Evolutionary conservation across 2,329 filamentous ascomycete genomes (phyloP).

Genomic region (Sporothrix variecibatus): DNA sequence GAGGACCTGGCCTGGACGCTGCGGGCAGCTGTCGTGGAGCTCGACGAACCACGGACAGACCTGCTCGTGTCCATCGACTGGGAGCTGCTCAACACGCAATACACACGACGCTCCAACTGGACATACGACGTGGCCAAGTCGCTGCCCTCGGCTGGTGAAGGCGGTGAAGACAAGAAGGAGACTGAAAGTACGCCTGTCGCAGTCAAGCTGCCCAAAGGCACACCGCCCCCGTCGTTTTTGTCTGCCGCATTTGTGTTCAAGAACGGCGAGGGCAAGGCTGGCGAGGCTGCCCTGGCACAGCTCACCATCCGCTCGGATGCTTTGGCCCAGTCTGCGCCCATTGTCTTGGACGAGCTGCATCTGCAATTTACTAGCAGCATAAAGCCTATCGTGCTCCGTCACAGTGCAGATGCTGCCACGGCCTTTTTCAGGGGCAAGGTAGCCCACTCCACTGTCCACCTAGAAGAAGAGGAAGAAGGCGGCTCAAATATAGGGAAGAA

Average conservation of each 20-base stretch:
- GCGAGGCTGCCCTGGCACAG: conserved; percentile 60
- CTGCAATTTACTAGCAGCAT: conserved; percentile 61
- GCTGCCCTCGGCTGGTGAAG: conserved; percentile 48
- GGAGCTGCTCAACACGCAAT: conserved; percentile 63
- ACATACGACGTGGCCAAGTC: conserved; percentile 62
- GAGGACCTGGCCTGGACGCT: conserved; percentile 65
- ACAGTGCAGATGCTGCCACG: conserved; percentile 33
- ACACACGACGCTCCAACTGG: conserved; percentile 58
- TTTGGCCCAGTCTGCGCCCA: conserved; percentile 51
- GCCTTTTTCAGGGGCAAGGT: neutral
- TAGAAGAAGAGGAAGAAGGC: conserved; percentile 30
- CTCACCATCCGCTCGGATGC: conserved; percentile 60
- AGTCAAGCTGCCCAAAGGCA: conserved; percentile 46
- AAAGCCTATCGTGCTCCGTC: conserved; percentile 55
- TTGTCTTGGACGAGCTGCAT: conserved; percentile 54
- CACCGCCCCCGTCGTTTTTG: conserved; percentile 38
- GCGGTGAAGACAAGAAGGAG: conserved; percentile 29
- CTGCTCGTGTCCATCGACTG: conserved; percentile 64
- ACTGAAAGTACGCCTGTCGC: neutral
- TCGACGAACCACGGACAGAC: conserved; percentile 49
- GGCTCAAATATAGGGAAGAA: neutral
- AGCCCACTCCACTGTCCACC: neutral
- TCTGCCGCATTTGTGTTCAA: conserved; percentile 56
- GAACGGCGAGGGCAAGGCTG: conserved; percentile 60
- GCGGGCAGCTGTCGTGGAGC: conserved; percentile 56